Evolutionary conservation across 225 moss, liverwort and hornwort species (phyloP).

Genomic region (Marchantia paleacea): DNA sequence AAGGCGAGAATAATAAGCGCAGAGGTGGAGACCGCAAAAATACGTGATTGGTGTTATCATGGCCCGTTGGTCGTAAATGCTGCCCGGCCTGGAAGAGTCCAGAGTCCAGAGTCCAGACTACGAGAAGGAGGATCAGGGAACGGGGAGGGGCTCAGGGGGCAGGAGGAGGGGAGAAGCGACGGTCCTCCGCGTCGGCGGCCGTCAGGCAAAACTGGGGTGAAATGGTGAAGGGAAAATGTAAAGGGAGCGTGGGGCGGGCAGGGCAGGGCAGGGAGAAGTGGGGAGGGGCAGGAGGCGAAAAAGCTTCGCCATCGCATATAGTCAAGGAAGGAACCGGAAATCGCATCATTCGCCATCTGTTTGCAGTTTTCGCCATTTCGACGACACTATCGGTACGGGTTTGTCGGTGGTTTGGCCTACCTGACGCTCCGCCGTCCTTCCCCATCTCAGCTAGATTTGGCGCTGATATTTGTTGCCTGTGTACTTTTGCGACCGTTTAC

Average conservation of each 20-base stretch:
- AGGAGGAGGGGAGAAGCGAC: slow-evolving; percentile 2
- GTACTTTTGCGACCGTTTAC: not conserved
- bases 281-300: not conserved
- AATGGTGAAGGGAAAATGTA: not conserved
- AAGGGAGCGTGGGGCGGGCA: not conserved
- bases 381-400: slow-evolving; percentile 12
- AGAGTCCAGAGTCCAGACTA: not conserved
- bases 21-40: not conserved
- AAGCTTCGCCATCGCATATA: slow-evolving; percentile 12
- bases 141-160: too few species aligned
- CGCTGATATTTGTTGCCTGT: slow-evolving; percentile 5
- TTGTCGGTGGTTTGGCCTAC: slow-evolving; percentile 17
- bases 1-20: not conserved
- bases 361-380: slow-evolving; percentile 11
- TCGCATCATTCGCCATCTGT: slow-evolving; percentile 20
- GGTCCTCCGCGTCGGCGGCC: slow-evolving; percentile 17
- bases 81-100: slow-evolving; percentile 1
- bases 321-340: slow-evolving; percentile 9
- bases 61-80: slow-evolving; percentile 20
- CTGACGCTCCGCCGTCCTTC: slow-evolving; percentile 10
- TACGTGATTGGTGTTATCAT: slow-evolving; percentile 34
- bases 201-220: slow-evolving; percentile 9
- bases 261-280: not conserved
- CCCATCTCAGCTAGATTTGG: slow-evolving; percentile 14
- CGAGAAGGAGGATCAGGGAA: not conserved